Conservation (phyloP, 768 basidiomycete genomes). For the Amanita muscaria region DNA sequence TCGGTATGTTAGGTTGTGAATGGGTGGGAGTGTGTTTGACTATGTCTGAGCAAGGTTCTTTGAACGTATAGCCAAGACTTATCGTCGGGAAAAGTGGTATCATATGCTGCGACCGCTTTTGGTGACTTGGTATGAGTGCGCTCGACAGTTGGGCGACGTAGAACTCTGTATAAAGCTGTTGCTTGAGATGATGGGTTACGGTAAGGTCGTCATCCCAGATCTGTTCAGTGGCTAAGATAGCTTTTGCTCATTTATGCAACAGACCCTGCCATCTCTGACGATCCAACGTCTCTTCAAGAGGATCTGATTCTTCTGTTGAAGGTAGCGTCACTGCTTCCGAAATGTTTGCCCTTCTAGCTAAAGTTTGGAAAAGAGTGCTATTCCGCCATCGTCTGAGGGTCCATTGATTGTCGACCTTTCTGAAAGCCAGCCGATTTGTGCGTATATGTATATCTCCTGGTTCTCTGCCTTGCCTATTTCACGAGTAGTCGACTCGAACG, state of each 20-base stretch:
- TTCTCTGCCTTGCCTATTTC: constrained; percentile 6
- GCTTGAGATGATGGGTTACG: constrained; percentile 75
- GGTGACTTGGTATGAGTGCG: constrained; percentile 75
- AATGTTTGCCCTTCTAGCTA: background rate
- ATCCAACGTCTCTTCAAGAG: constrained; percentile 46
- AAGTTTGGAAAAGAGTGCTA: constrained; percentile 47
- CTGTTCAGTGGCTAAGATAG: background rate
- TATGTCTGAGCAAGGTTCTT: constrained; percentile 59
- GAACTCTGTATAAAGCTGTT: constrained; percentile 70
- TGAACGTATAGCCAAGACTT: constrained; percentile 84
- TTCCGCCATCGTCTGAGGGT: constrained; percentile 49
- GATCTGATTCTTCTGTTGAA: constrained; percentile 67
- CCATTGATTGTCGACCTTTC: constrained; percentile 53
- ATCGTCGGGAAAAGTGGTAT: constrained; percentile 79
- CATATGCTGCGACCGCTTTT: constrained; percentile 67
- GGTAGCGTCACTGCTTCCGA: constrained; percentile 23
- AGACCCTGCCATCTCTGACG: constrained; percentile 36
- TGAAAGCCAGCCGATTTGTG: constrained; percentile 58
- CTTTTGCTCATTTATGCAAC: constrained; percentile 2
- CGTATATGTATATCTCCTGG: constrained; percentile 15
- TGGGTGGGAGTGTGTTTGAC: background rate
- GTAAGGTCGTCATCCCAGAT: constrained; percentile 28
- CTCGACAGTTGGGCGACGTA: constrained; percentile 67
- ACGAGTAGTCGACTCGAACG: constrained; percentile 48
- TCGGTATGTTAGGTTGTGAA: constrained; percentile 37